These are phyloP conservation scores for Gymnopus androsaceus DNA, from an alignment of 1,284 basidiomycete species.

Conservation along the genomic window DNA sequence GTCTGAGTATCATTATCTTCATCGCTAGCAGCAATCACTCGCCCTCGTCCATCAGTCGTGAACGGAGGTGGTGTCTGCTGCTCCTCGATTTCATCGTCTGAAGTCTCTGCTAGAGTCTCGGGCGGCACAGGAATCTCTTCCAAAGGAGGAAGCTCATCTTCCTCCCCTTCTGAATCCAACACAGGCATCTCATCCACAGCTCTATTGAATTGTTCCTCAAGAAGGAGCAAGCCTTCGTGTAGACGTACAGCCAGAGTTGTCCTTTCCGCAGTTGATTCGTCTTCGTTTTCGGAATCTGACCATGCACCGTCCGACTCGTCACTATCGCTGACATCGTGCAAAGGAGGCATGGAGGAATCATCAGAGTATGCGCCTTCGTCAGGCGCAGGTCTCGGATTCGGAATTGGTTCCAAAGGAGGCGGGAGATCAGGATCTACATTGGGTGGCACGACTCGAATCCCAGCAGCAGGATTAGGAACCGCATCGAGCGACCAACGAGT, in stretches of 20 bases:
- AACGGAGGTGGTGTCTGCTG: slow-evolving; percentile 47
- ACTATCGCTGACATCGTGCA: neutral
- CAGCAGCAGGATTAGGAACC: neutral
- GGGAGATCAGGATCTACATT: no score
- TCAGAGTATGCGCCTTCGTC: neutral
- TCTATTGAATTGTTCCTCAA: neutral
- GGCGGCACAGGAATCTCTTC: no score
- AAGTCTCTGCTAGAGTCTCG: neutral
- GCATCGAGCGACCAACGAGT: neutral
- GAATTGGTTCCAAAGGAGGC: no score
- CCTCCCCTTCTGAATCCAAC: slow-evolving; percentile 11
- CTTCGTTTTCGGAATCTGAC: slow-evolving; percentile 1
- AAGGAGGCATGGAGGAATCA: slow-evolving; percentile 1
- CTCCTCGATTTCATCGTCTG: slow-evolving; percentile 11
- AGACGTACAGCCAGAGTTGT: no score
- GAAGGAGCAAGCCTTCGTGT: no score
- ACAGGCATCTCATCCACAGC: slow-evolving; percentile 10
- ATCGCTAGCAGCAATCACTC: slow-evolving; percentile 32
- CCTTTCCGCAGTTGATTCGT: neutral
- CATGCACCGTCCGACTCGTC: slow-evolving; percentile 1
- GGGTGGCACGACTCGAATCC: no score
- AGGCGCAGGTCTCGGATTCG: no score
- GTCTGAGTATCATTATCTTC: slow-evolving; percentile 7
- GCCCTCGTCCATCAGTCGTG: slow-evolving; percentile 53
- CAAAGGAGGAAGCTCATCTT: slow-evolving; percentile 16